Percentiles rank a stretch among this genome's conserved stretches.
Evolutionary conservation across 2,329 filamentous ascomycete genomes (phyloP).

Genomic region (Hypoxylon sp.): DNA sequence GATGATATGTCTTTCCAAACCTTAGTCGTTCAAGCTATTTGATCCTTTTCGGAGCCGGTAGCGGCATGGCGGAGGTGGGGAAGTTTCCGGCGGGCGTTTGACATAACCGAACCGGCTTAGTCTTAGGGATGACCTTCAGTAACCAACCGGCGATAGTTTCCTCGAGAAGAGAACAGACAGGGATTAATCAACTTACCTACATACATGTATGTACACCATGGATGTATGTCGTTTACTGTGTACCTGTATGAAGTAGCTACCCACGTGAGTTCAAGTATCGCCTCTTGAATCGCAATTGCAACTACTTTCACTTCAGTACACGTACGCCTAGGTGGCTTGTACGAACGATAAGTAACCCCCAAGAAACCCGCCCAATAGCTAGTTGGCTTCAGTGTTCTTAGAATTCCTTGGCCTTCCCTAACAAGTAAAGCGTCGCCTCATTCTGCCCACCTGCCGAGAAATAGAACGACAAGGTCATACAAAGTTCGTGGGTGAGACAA

Average conservation of each 20-base stretch:
- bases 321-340: neutral
- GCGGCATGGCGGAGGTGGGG: neutral
- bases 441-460: constrained; percentile 37
- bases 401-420: constrained; percentile 35
- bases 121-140: neutral
- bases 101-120: constrained; percentile 9
- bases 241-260: neutral
- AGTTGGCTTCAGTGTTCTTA: constrained; percentile 2
- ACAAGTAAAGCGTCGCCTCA: constrained; percentile 43
- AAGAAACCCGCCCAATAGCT: constrained; percentile 13
- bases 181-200: neutral
- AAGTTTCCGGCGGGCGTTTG: constrained; percentile 8
- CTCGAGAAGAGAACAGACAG: neutral
- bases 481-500: constrained; percentile 16
- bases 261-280: neutral
- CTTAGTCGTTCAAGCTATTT: neutral
- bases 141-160: constrained; percentile 4
- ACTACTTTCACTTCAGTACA: neutral
- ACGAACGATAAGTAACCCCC: constrained; percentile 5
- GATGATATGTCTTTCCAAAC: neutral
- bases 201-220: neutral
- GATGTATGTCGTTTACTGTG: no score
- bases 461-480: constrained; percentile 31
- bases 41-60: constrained; percentile 20
- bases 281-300: neutral